Evolutionary conservation across 2,329 filamentous ascomycete species (phyloP), one percentile per base, ranked within the genome.

Genomic region (Metarhizium rileyi): DNA sequence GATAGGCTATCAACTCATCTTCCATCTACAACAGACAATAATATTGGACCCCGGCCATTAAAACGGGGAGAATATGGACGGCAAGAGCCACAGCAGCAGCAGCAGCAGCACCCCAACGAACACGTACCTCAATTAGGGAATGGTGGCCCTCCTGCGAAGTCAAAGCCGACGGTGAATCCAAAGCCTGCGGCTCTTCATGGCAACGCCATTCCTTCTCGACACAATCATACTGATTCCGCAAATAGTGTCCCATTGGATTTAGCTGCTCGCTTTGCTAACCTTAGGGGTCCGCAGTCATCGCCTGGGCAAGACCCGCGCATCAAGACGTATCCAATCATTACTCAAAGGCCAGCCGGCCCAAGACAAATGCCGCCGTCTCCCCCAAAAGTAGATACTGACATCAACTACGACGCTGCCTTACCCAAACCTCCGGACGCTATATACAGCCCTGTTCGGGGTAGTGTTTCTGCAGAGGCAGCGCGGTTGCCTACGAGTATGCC

Each of bases 371-470:
- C 74, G 5, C 62, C 66, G 25, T 40, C 53, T 30, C 56, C 63
- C 4, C 61, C 65, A 18, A 70, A 72, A 41, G 67, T 70, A 1
- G 71, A 71, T 46, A 61, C 78, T 9, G 70, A 72, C 3, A 57
- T 81, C 1, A 70, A 78, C 44, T 77, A 70, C 25, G 62, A 75
- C n/a, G 63, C 77, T 10, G 72, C 72, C 16, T 69, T 89, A 59
- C 86, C 86, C 10, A 86, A 85, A 61, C 68, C 84, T 43, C 86
- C 86, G 1, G 84, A 83, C 58, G 84, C 86, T 7, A 86, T 87
- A 4, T 90, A 90, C 60, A 89, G 82, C 57, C 86, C 86, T n/a
- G 83, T 83, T 1, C 76, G 85, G 30, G 87, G 86, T 26, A 85
- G 81, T 50, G 73, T 84, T 4, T 81, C 83, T 3, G 80, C 77